Percentiles rank a stretch among this genome's conserved stretches.
phyloP scores from a whole-genome alignment of 1,284 basidiomycete genomes.

The Ganoderma leucocontextum region DNA sequence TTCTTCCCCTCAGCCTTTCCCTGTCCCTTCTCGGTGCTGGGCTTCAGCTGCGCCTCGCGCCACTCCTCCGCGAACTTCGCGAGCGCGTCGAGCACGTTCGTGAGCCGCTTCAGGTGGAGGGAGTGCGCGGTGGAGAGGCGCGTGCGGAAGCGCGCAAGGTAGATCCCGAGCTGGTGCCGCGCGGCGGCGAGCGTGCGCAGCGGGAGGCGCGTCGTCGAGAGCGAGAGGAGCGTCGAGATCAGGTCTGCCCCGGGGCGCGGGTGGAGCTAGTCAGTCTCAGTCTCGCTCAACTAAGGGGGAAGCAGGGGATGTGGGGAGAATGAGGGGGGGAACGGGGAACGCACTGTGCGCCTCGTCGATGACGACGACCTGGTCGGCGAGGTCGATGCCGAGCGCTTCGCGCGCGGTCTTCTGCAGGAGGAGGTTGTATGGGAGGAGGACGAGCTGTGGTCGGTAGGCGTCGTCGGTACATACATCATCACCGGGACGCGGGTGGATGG shows the following conservation, averaged over 20 bases:
- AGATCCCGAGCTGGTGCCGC: constrained; percentile 80
- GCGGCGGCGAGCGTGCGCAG: constrained; percentile 68
- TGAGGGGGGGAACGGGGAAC: constrained; percentile 40
- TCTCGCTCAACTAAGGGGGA: background rate
- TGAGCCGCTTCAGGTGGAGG: constrained; percentile 83
- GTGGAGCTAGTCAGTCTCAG: background rate
- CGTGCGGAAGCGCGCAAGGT: constrained; percentile 82
- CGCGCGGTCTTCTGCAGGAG: constrained; percentile 87
- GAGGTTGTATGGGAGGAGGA: constrained; percentile 94
- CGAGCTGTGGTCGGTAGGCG: constrained; percentile 58
- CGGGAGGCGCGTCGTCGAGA: constrained; percentile 81
- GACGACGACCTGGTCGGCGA: constrained; percentile 86
- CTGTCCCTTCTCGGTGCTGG: background rate
- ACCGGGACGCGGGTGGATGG: constrained; percentile 21
- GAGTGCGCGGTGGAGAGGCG: constrained; percentile 80
- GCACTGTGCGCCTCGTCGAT: constrained; percentile 97
- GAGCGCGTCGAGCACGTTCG: constrained; percentile 76
- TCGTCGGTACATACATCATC: background rate
- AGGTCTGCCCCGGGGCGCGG: constrained; percentile 60
- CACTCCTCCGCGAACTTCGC: constrained; percentile 64
- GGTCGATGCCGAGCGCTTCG: constrained; percentile 86
- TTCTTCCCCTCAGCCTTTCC: constrained; percentile 4
- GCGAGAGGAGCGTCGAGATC: constrained; percentile 87
- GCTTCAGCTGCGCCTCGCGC: constrained; percentile 41
- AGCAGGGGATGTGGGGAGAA: background rate